Evolutionary conservation across 2,329 filamentous ascomycete genomes (phyloP).

Genomic region (Bipolaris zeicola): DNA sequence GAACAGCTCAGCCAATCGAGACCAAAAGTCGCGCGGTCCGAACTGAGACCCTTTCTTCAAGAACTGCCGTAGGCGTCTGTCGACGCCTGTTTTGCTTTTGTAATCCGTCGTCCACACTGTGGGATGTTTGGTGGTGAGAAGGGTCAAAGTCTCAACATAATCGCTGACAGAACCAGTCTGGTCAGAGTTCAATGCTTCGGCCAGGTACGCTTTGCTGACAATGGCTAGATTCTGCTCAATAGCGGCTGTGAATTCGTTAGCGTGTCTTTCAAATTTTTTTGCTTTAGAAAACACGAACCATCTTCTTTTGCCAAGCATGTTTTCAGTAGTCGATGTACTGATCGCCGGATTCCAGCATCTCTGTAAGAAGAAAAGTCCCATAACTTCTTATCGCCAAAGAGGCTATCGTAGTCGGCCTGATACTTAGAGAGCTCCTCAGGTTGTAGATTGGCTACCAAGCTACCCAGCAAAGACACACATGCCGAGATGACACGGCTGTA

Average conservation of each 20-base stretch:
- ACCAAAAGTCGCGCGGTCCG: slow-evolving; percentile 76
- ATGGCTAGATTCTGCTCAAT: slow-evolving; percentile 54
- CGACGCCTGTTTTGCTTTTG: slow-evolving; percentile 61
- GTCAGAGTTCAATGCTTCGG: slow-evolving; percentile 72
- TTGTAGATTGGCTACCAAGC: slow-evolving; percentile 55
- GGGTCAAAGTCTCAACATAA: slow-evolving; percentile 69
- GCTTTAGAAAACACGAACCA: slow-evolving; percentile 24
- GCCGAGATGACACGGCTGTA: slow-evolving; percentile 78
- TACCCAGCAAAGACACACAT: slow-evolving; percentile 60
- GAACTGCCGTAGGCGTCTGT: slow-evolving; percentile 69
- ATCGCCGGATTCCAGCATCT: slow-evolving; percentile 63
- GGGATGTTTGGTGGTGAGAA: slow-evolving; percentile 68
- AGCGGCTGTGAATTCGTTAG: slow-evolving; percentile 23
- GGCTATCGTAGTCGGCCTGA: slow-evolving; percentile 65
- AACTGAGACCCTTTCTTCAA: slow-evolving; percentile 84
- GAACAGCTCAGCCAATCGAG: slow-evolving; percentile 67
- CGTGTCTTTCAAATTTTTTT: not conserved
- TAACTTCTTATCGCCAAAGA: slow-evolving; percentile 67
- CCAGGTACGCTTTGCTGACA: slow-evolving; percentile 72
- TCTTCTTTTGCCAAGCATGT: slow-evolving; percentile 57
- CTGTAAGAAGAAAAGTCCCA: slow-evolving; percentile 64
- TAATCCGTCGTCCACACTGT: slow-evolving; percentile 75
- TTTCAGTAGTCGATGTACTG: slow-evolving; percentile 62
- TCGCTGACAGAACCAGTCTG: slow-evolving; percentile 77
- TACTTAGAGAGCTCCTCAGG: slow-evolving; percentile 64